These are phyloP conservation scores for Metschnikowia amazonensis DNA, from an alignment of 805 yeast genomes.

Conservation along the genomic window DNA sequence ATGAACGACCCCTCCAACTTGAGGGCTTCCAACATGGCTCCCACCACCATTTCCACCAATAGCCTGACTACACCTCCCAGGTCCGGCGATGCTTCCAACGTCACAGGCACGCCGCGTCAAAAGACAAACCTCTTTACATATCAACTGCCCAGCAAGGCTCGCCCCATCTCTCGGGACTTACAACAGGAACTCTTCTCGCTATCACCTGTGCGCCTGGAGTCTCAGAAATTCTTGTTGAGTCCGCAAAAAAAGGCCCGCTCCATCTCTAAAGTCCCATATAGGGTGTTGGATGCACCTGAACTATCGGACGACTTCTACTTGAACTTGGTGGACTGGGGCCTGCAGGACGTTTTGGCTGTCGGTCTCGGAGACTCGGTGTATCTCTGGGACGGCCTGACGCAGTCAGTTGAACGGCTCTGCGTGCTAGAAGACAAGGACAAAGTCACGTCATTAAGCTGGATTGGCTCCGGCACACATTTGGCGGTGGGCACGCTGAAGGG, in stretches of 20 bases:
- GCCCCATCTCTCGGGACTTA: constrained; percentile 61
- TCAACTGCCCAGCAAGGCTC: constrained; percentile 62
- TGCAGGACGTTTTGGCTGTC: constrained; percentile 82
- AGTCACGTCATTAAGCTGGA: constrained; percentile 87
- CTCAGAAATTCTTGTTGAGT: constrained; percentile 71
- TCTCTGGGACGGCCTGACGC: constrained; percentile 84
- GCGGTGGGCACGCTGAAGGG: constrained; percentile 91
- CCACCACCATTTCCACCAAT: constrained; percentile 7
- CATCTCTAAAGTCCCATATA: constrained; percentile 81
- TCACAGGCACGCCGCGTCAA: constrained; percentile 36
- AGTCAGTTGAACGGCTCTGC: constrained; percentile 76
- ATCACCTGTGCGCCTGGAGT: constrained; percentile 86
- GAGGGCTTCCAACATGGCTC: constrained; percentile 8
- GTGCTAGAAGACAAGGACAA: constrained; percentile 65
- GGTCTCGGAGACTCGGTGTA: constrained; percentile 87
- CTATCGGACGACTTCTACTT: constrained; percentile 90
- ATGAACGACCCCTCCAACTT: constrained; percentile 7
- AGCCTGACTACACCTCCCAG: constrained; percentile 25
- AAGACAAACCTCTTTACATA: constrained; percentile 67
- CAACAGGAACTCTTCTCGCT: constrained; percentile 74
- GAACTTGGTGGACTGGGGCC: constrained; percentile 93
- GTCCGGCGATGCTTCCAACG: constrained; percentile 7
- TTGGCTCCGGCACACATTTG: constrained; percentile 88
- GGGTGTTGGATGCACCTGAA: constrained; percentile 95
- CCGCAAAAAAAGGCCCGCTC: constrained; percentile 78